phyloP scores from a whole-genome alignment of 2,329 filamentous ascomycete species.

The Fusarium miscanthi region DNA sequence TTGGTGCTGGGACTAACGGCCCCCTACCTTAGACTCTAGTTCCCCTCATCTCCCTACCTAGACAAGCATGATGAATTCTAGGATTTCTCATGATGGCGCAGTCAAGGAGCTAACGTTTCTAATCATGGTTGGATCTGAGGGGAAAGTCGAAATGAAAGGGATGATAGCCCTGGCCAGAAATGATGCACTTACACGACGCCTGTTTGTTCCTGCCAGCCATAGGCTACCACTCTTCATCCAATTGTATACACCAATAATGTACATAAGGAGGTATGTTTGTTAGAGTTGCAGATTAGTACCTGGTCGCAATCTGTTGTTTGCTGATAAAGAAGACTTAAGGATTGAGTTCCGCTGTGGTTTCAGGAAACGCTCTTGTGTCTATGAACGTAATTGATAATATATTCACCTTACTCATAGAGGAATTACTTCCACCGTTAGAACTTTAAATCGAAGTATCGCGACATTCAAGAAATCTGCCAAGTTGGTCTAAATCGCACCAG shows the following conservation, averaged over 20 bases:
- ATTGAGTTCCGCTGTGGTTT: neutral
- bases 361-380: neutral
- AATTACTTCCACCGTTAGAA: neutral
- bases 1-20: conserved; percentile 12
- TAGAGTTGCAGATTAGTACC: neutral
- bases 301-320: neutral
- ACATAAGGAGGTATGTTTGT: neutral
- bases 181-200: conserved; percentile 25
- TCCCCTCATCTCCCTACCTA: conserved; percentile 26
- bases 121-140: conserved; percentile 21
- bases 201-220: neutral
- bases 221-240: neutral
- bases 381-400: neutral
- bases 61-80: conserved; percentile 7
- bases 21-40: conserved; percentile 14
- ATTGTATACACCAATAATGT: neutral
- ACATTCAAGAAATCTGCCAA: neutral
- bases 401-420: neutral
- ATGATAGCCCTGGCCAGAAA: conserved; percentile 24
- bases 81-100: conserved; percentile 21
- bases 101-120: conserved; percentile 20
- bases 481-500: neutral
- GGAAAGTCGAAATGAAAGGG: conserved; percentile 43
- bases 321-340: neutral
- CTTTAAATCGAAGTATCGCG: neutral